Conservation (phyloP, 192 early-diverging fungal genomes). For the Coemansia erecta region DNA sequence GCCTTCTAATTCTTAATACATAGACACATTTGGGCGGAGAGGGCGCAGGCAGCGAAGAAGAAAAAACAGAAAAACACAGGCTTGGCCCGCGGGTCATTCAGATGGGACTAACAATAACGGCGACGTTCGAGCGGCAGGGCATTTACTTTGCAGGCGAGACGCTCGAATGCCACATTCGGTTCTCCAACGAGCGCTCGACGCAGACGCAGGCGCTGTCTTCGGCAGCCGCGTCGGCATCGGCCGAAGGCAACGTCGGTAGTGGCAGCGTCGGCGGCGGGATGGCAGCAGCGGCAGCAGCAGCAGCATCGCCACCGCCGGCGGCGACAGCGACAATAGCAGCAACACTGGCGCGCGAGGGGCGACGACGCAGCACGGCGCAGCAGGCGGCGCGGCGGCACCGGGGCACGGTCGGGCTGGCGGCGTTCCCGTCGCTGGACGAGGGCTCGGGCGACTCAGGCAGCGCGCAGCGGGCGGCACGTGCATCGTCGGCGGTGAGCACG, state of each 20-base stretch:
- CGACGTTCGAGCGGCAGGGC: constrained; percentile 50
- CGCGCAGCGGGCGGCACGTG: constrained; percentile 19
- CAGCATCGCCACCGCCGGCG: too few species aligned
- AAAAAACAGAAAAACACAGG: too few species aligned
- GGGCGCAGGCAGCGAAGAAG: too few species aligned
- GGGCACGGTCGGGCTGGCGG: constrained; percentile 13
- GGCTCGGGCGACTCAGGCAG: not conserved
- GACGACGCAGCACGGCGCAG: not conserved
- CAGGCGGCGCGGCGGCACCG: not conserved
- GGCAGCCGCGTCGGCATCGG: not conserved
- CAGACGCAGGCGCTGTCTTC: constrained; percentile 1
- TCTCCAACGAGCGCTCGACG: constrained; percentile 34
- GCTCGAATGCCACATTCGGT: constrained; percentile 52
- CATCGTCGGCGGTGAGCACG: constrained; percentile 39
- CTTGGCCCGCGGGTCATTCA: not conserved
- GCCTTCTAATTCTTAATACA: not conserved
- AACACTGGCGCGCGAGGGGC: too few species aligned
- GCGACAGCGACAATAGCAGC: too few species aligned
- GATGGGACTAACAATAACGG: constrained; percentile 53
- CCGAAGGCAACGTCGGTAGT: not conserved
- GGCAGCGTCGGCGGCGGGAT: not conserved
- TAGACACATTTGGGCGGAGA: not conserved
- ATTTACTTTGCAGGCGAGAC: constrained; percentile 53
- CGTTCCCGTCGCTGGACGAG: constrained; percentile 28
- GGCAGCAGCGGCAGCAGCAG: too few species aligned